Base-by-base conservation (phyloP, 208 protist species). In the Crithidia bombi region DNA sequence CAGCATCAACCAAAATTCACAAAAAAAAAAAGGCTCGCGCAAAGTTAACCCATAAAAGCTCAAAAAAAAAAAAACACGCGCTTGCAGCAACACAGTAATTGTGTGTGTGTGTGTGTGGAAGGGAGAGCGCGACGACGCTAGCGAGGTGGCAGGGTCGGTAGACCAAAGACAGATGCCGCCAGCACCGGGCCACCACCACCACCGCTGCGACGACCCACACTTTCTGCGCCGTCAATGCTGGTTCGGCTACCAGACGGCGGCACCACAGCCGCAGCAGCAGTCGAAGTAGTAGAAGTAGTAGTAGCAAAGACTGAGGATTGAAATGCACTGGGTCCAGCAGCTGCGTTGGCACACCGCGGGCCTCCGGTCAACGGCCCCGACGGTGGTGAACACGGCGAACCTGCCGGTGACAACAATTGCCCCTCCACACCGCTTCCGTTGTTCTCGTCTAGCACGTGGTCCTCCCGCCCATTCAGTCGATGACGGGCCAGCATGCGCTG, bases 401-500 rank as follows among this genome's bases (percentile, higher is more conserved):
- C 51, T 1, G 3, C 1, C 0, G 30, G 38, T 23, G 35, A 28
- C 35, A 12, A 6, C 14, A n/a, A n/a, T n/a, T n/a, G n/a, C n/a
- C n/a, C n/a, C n/a, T 3, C 36, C 3, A 26, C 43, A 15, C 50
- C n/a, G 23, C 46, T 32, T 9, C 61, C 30, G 21, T 52, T 73
- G 65, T 44, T 55, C 25, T 68, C 66, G 32, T 90, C 79, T 66
- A 80, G 52, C 51, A 77, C 61, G 38, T 87, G 72, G 6, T 75
- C 79, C 41, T 89, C 79, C 19, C 78, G 78, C 0, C 66, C 50
- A 5, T 49, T 81, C 36, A 62, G 41, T 10, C 78, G 73, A 32
- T 85, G 83, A 15, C 82, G 72, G n/a, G 80, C 75, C 65, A 93
- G 58, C 71, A 93, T 78, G 7, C 90, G 83, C 30, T 91, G 87